Evolutionary conservation across 768 basidiomycete species (phyloP).

Genomic region (Mycena olivaceomarginata): DNA sequence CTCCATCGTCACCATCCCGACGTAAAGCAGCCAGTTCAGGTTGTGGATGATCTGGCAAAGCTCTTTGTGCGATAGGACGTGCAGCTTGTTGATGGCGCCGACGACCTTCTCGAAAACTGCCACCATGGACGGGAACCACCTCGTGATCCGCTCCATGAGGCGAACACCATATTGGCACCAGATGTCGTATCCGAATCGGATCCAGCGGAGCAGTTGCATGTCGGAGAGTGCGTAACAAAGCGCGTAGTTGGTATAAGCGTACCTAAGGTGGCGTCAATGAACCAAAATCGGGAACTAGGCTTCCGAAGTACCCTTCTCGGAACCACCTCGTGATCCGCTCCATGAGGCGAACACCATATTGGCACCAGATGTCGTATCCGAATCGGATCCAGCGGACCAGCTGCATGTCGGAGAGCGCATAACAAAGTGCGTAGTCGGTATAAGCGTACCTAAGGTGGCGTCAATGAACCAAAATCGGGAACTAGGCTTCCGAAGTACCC

Average conservation of each 20-base stretch:
- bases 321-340: constrained; percentile 33
- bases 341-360: constrained; percentile 23
- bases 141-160: constrained; percentile 29
- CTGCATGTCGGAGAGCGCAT: neutral
- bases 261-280: neutral
- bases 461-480: no score
- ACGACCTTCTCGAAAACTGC: constrained; percentile 39
- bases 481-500: neutral
- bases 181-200: constrained; percentile 54
- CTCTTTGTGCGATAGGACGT: neutral
- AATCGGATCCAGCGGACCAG: constrained; percentile 45
- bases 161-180: constrained; percentile 47
- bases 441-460: neutral
- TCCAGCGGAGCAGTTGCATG: constrained; percentile 36
- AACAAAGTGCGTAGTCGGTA: constrained; percentile 20
- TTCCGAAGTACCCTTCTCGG: neutral
- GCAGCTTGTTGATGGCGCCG: neutral
- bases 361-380: constrained; percentile 55
- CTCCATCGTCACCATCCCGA: neutral
- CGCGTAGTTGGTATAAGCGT: constrained; percentile 20
- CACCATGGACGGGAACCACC: constrained; percentile 3
- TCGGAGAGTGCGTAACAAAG: neutral
- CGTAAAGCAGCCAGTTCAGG: neutral
- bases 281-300: neutral
- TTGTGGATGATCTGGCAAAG: neutral